Percentiles rank a stretch among this genome's conserved stretches.
Conservation (phyloP, 371 early-diverging fungal species). For the Mucor plumbeus region DNA sequence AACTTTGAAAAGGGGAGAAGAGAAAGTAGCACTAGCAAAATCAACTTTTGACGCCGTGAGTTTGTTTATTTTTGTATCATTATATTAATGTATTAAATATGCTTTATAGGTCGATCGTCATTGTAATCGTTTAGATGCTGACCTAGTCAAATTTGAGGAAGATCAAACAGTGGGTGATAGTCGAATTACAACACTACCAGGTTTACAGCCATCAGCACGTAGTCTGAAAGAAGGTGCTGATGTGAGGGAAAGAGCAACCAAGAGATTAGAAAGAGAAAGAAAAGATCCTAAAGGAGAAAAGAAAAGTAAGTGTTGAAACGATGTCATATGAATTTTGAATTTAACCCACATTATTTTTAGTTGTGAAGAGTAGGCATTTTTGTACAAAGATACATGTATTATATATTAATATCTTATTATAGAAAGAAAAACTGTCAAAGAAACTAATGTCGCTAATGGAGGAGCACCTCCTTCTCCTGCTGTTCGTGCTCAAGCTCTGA, state of each 20-base stretch:
- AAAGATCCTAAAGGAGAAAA: conserved; percentile 44
- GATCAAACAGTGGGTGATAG: conserved; percentile 41
- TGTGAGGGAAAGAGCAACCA: conserved; percentile 34
- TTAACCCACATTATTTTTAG: not conserved
- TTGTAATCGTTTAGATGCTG: conserved; percentile 53
- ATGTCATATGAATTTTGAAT: too few species aligned
- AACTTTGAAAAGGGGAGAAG: conserved; percentile 84
- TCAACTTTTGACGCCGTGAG: conserved; percentile 89
- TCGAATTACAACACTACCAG: conserved; percentile 48
- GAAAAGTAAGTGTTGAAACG: conserved; percentile 31
- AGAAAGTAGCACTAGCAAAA: conserved; percentile 87
- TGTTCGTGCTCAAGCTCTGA: conserved; percentile 36
- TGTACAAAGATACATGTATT: not conserved
- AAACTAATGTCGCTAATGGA: conserved; percentile 17
- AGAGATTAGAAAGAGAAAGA: conserved; percentile 40
- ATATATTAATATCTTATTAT: conserved; percentile 6
- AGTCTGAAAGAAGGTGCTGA: conserved; percentile 37
- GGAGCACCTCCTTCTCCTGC: conserved; percentile 31
- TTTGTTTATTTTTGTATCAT: not conserved
- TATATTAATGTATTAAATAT: not conserved
- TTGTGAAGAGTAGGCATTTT: conserved; percentile 18
- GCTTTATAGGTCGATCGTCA: conserved; percentile 36
- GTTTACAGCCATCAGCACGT: conserved; percentile 49
- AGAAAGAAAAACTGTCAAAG: conserved; percentile 33
- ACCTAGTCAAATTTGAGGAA: conserved; percentile 56